These are phyloP conservation scores for Neurospora cerealis DNA, from an alignment of 495 filamentous ascomycete species.

Conservation along the genomic window DNA sequence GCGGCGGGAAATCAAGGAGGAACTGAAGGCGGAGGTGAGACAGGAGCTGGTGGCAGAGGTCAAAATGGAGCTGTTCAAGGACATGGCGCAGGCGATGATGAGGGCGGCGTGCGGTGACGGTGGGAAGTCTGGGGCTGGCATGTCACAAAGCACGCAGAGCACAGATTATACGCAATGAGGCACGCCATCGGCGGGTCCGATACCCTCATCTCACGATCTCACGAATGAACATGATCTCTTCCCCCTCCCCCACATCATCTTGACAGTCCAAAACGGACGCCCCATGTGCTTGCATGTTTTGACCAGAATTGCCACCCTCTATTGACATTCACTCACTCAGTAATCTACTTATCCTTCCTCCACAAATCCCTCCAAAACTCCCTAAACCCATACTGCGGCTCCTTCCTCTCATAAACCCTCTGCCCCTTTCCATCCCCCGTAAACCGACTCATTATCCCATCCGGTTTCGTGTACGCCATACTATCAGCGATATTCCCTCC, in stretches of 20 bases:
- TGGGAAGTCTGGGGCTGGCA: background rate
- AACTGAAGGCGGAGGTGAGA: background rate
- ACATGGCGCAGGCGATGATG: conserved; percentile 8
- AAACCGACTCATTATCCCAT: conserved; percentile 33
- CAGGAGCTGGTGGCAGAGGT: conserved; percentile 1
- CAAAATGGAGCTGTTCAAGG: conserved; percentile 1
- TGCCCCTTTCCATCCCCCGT: conserved; percentile 36
- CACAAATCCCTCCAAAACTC: conserved; percentile 83
- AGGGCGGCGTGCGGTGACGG: background rate
- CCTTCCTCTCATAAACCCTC: conserved; percentile 60
- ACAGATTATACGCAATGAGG: background rate
- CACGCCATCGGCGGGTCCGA: background rate
- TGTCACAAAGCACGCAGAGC: background rate
- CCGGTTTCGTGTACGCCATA: conserved; percentile 10
- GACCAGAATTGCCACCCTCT: background rate
- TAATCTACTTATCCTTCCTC: background rate
- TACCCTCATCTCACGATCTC: background rate
- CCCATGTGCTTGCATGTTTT: background rate
- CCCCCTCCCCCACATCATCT: background rate
- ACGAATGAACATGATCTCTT: background rate
- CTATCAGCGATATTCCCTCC: conserved; percentile 18
- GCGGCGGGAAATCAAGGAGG: background rate
- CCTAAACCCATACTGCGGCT: conserved; percentile 70
- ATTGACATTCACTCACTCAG: background rate
- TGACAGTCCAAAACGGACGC: background rate